Percentiles rank a stretch among this genome's conserved stretches.
Evolutionary conservation across 352 stramenopile genomes (phyloP).

Genomic region (Blastocystis sp.): DNA sequence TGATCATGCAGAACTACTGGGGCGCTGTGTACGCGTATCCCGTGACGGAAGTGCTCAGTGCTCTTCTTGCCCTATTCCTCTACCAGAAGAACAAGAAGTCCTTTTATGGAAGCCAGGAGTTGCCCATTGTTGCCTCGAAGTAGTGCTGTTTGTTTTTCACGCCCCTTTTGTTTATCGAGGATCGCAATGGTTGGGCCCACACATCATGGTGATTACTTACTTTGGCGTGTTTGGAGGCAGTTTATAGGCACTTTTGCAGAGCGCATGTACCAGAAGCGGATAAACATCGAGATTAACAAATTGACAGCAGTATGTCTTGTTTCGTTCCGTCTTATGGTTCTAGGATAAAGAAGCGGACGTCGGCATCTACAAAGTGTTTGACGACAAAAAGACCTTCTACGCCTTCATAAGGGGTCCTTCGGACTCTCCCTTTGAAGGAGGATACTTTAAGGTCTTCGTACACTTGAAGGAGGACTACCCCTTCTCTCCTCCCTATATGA

Average conservation of each 20-base stretch:
- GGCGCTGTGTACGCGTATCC: conserved; percentile 69
- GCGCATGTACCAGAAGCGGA: neutral
- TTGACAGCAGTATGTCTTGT: neutral
- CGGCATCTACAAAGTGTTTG: conserved; percentile 17
- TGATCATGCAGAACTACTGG: conserved; percentile 50
- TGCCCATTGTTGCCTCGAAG: neutral
- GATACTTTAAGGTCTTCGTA: conserved; percentile 82
- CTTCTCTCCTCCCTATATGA: conserved; percentile 80
- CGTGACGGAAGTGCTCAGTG: conserved; percentile 40
- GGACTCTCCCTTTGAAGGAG: conserved; percentile 80
- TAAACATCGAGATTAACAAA: conserved; percentile 14
- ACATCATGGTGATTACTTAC: neutral
- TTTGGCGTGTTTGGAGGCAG: no score
- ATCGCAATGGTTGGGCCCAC: neutral
- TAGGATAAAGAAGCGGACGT: conserved; percentile 19
- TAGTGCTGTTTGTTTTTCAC: neutral
- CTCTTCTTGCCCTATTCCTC: conserved; percentile 19
- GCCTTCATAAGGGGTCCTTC: conserved; percentile 78
- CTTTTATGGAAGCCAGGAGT: conserved; percentile 25
- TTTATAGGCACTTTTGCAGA: neutral
- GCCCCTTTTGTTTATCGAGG: neutral
- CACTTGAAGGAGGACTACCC: conserved; percentile 80
- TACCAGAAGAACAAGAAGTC: conserved; percentile 37
- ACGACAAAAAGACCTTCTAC: conserved; percentile 37
- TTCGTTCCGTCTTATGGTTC: neutral